Evolutionary conservation across 164 flowering plant genomes (phyloP), one percentile per base, ranked within the genome.

Genomic region (Magnolia changhungtana): DNA sequence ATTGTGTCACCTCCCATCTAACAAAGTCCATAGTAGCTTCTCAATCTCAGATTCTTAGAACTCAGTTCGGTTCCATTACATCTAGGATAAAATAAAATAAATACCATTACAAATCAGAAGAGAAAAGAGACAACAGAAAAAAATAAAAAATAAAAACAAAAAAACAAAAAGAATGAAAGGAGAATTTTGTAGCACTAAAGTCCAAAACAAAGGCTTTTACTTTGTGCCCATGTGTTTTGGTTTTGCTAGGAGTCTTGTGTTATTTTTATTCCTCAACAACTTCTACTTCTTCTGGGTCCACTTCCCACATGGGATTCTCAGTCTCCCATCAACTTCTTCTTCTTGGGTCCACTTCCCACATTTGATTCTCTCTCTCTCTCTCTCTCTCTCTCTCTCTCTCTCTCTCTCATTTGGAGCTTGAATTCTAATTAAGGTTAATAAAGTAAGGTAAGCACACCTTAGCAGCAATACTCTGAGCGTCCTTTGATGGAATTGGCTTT

Each of bases 381-480:
- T 37, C 45, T 37, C 45, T 37, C 45, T 37, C 45, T 37, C 45
- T 37, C 45, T 21, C 68, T n/a, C 29, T 27, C 37, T 73, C n/a
- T 14, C 5, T 55, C 10, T 63, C 71, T 85, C 75, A 83, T 73
- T 83, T 84, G 58, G 90, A 87, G 84, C 81, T 84, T 78, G 90
- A 86, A 51, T 74, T 21, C 5, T 31, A 51, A 20, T 7, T 45
- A 66, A 45, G 59, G 3, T 66, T 64, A 23, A 74, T 5, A 8
- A 24, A 2, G 29, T 27, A 27, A 27, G 1, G 11, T 13, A 79
- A 79, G 69, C 75, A 37, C 69, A 75, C 98, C 95, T 94, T 94
- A 55, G 98, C 98, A 24, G 98, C 98, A 63, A 92, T 75, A 66
- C 97, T 94, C 78, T 94, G 98, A 2, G 98, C 93, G 69, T 92